Base-by-base conservation (phyloP, 1,139 yeast genomes). In the Yamadazyma conglobata region DNA sequence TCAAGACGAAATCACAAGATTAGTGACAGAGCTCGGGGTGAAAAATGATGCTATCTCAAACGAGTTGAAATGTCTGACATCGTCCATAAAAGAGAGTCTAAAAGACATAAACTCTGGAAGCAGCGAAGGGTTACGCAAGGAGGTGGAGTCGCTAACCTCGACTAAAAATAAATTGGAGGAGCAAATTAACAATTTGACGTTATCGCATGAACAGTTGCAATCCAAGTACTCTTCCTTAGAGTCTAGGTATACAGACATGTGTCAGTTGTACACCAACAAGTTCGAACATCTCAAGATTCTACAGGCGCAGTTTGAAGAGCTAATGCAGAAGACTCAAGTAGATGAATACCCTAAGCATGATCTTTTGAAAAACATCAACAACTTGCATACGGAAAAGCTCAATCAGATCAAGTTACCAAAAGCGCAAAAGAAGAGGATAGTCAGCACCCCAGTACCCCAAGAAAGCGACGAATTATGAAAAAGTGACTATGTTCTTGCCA, bases 381-480 rank as follows among this genome's bases (percentile, higher is more conserved):
- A 55, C 30, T 48, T 64, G 26, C 70, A 64, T 40, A 34, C 50
- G 4, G 37, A 43, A 15, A 55, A 49, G 25, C 45, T 60, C 42
- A 43, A 38, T 29, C 52, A 47, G 13, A 47, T 55, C 22, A 34
- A 38, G 10, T 30, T 35, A 5, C 30, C 35, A 10, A 27, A 38
- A 33, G 32, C 25, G 17, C 36, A 21, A 6, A 39, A 39, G 22
- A 61, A 58, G 31, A 47, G 70, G 37, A 47, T 61, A 1, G 57
- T 56, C 8, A 63, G 68, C 40, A 56, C 63, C 0, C 65, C 66
- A 7, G 21, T 43, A 15, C 25, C 31, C 19, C 22, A 32, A 10
- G 34, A 27, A 24, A 19, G 10, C 14, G 12, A 18, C 19, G 27
- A 22, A 15, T n/a, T 5, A 7, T 10, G 6, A 20, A n/a, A n/a